Conservation (phyloP, 2,329 filamentous ascomycete species). For the Fusarium sp. region DNA sequence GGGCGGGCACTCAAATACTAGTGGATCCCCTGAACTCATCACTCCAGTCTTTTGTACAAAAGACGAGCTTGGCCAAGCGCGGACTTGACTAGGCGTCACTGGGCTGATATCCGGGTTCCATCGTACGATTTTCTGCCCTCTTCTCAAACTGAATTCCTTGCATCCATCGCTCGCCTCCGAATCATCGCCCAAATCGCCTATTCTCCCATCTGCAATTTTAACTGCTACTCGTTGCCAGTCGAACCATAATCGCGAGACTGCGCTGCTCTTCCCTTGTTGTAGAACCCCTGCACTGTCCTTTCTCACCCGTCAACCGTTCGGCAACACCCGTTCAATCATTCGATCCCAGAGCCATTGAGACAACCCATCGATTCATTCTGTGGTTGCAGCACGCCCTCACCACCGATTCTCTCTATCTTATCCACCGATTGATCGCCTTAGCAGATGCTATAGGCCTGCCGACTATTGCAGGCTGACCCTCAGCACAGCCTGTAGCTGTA, state of each 20-base stretch:
- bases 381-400: slow-evolving; percentile 17
- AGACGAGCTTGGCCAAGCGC: slow-evolving; percentile 35
- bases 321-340: slow-evolving; percentile 41
- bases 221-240: slow-evolving; percentile 35
- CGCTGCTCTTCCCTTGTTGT: slow-evolving; percentile 28
- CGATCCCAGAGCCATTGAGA: slow-evolving; percentile 31
- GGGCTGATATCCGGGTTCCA: slow-evolving; percentile 43
- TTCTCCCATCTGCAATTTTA: slow-evolving; percentile 34
- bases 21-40: slow-evolving; percentile 24
- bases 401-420: slow-evolving; percentile 10
- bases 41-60: slow-evolving; percentile 7
- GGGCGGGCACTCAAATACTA: background rate
- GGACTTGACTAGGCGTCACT: slow-evolving; percentile 36
- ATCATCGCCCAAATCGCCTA: slow-evolving; percentile 29
- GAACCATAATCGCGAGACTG: slow-evolving; percentile 38
- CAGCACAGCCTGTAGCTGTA: slow-evolving; percentile 1
- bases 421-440: slow-evolving; percentile 3
- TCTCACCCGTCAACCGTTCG: slow-evolving; percentile 35
- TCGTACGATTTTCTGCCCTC: slow-evolving; percentile 45
- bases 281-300: slow-evolving; percentile 31
- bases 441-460: slow-evolving; percentile 13
- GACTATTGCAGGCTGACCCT: background rate
- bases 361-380: slow-evolving; percentile 15
- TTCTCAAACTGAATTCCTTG: slow-evolving; percentile 43
- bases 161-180: slow-evolving; percentile 34